These are phyloP conservation scores for Penicillium fuscoglaucum DNA, from an alignment of 2,329 filamentous ascomycete species.

Conservation along the genomic window DNA sequence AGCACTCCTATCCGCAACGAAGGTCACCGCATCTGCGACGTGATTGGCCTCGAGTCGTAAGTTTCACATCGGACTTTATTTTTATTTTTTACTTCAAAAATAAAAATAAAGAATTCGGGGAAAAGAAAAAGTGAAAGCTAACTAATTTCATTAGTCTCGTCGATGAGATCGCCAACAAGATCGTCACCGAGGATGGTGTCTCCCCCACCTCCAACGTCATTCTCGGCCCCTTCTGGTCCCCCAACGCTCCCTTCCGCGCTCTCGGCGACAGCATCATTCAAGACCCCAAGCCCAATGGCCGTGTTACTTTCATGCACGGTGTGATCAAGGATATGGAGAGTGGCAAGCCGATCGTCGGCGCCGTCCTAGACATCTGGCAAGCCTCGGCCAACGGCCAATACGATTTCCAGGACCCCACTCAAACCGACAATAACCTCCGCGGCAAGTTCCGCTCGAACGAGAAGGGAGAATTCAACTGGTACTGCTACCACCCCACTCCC, in stretches of 20 bases:
- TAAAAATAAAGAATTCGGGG: background rate
- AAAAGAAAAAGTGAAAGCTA: constrained; percentile 27
- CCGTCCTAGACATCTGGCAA: constrained; percentile 78
- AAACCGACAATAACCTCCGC: constrained; percentile 71
- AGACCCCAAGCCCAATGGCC: constrained; percentile 57
- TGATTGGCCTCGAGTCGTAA: constrained; percentile 68
- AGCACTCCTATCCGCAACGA: constrained; percentile 71
- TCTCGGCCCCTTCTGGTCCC: constrained; percentile 76
- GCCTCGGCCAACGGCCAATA: constrained; percentile 74
- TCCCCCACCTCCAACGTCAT: constrained; percentile 73
- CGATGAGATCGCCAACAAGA: constrained; percentile 74
- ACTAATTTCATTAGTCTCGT: constrained; percentile 55
- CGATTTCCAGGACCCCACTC: constrained; percentile 73
- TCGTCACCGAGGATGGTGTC: constrained; percentile 60
- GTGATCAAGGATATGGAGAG: constrained; percentile 64
- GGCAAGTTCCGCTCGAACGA: constrained; percentile 72
- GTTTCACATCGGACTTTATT: constrained; percentile 16
- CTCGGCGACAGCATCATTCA: constrained; percentile 68
- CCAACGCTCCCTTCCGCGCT: constrained; percentile 70
- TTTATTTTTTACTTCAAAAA: background rate
- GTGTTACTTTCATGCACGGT: constrained; percentile 68
- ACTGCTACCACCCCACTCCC: constrained; percentile 74
- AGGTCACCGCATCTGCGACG: constrained; percentile 69
- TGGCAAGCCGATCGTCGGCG: constrained; percentile 64
- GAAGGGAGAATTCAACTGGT: constrained; percentile 66